Percentiles rank a stretch among this genome's conserved stretches.
Conservation (phyloP, 495 filamentous ascomycete species). For the Pseudoneurospora amorphoporcata region DNA sequence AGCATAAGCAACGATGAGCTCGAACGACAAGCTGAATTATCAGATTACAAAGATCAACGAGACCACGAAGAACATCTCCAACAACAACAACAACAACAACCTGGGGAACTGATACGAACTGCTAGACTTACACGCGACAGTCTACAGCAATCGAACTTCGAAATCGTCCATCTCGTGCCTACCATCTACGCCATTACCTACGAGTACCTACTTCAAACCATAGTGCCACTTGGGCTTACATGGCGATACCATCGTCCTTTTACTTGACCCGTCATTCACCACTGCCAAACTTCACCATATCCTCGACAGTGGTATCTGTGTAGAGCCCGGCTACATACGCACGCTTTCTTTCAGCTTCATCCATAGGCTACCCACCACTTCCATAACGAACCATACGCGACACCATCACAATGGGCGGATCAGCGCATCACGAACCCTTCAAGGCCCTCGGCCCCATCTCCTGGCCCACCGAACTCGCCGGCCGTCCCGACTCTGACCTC, state of each 20-base stretch:
- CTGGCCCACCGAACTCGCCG: constrained; percentile 48
- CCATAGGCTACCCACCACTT: not conserved
- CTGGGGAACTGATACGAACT: not conserved
- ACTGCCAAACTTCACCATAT: not conserved
- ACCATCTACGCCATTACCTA: not conserved
- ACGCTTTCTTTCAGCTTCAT: not conserved
- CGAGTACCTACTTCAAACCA: not conserved
- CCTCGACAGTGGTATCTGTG: not conserved
- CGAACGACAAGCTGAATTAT: not conserved
- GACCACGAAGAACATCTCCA: not conserved
- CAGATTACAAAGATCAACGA: not conserved
- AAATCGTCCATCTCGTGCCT: not conserved
- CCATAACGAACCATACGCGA: not conserved
- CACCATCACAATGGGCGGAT: not conserved
- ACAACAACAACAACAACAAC: not conserved
- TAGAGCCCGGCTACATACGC: not conserved
- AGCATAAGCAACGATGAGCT: not conserved
- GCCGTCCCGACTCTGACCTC: constrained; percentile 34
- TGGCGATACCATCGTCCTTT: not conserved
- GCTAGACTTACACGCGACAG: not conserved
- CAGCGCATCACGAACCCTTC: constrained; percentile 53
- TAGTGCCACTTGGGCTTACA: not conserved
- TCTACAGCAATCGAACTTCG: not conserved
- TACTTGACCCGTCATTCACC: not conserved
- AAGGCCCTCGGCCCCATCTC: constrained; percentile 59